phyloP scores from a whole-genome alignment of 257 asterid species.

The Plantago elongata region DNA sequence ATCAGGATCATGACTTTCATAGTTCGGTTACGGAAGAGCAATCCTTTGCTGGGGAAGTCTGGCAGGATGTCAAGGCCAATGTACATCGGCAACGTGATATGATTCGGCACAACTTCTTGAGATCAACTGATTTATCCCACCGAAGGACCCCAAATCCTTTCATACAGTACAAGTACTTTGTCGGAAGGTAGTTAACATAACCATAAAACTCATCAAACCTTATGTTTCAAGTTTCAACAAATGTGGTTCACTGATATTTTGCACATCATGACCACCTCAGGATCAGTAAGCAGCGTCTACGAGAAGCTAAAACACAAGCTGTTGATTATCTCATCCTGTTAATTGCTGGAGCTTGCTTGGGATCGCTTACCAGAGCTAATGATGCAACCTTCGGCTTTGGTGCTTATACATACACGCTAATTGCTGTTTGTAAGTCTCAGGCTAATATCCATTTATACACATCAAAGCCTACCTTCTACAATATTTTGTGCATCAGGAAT shows the following conservation, averaged over 20 bases:
- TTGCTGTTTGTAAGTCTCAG: constrained; percentile 47
- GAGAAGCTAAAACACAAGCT: constrained; percentile 55
- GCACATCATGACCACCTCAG: constrained; percentile 27
- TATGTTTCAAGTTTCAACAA: background rate
- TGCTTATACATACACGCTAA: constrained; percentile 58
- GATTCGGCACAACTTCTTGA: constrained; percentile 42
- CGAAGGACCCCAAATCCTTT: constrained; percentile 44
- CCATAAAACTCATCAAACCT: background rate
- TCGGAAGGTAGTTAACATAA: constrained; percentile 34
- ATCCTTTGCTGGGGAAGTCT: constrained; percentile 52
- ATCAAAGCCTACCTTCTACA: too few relatives aligned
- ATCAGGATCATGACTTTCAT: constrained; percentile 21
- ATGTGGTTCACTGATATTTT: constrained; percentile 13
- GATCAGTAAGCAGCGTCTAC: constrained; percentile 49
- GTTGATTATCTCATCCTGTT: constrained; percentile 54
- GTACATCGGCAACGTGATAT: constrained; percentile 40
- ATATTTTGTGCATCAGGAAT: too few relatives aligned
- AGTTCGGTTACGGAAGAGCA: constrained; percentile 37
- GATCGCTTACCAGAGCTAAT: constrained; percentile 43
- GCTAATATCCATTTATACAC: too few relatives aligned
- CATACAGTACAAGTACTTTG: constrained; percentile 46
- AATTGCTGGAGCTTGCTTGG: constrained; percentile 59
- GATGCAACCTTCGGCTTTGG: constrained; percentile 45
- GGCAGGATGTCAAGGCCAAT: constrained; percentile 55
- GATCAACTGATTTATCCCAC: constrained; percentile 42